Evolutionary conservation across 108 stramenopile species (phyloP), one percentile per base, ranked within the genome.

Genomic region (Aurantiochytrium sp.): DNA sequence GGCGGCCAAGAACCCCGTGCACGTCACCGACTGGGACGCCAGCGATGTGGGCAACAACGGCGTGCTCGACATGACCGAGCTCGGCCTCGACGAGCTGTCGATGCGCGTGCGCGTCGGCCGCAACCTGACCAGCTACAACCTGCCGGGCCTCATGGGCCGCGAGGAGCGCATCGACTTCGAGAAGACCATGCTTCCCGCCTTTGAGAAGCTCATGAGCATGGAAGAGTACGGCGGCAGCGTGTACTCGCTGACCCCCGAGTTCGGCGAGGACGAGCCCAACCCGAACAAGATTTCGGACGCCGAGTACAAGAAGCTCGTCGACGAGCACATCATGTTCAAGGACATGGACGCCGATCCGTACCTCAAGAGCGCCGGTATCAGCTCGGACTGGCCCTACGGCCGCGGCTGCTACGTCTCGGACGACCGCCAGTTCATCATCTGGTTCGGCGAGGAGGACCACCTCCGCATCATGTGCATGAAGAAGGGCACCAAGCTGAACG

Each of bases 401-500:
- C 90, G 93, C 45, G 93, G 93, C 34, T 93, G 93, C 89, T 93
- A 92, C 91, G 92, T 92, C 55, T 92, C 92, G n/a, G 91, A 91
- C 4, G 93, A 93, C 88, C 87, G 88, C 34, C 68, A 90, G 89
- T 89, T 87, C 68, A 93, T 94, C 73, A 92, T 94, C 89, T 94
- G 93, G 93, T 92, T 94, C 86, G 93, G 93, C 24, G 93, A 94
- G 87, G 93, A 94, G 90, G 93, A 94, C 55, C 93, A 94, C 55
- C 89, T 94, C 15, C 90, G 93, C 30, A 92, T 94, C 91, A 94
- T 94, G 93, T 92, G 92, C 89, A 93, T 94, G 93, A 92, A 94
- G 89, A 88, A 86, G 55, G 93, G 93, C 36, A 89, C 91, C n/a
- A 32, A 91, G 34, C 88, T 94, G 45, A 91, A 92, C 68, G 91